phyloP scores from a whole-genome alignment of 2,329 filamentous ascomycete genomes.

The Trichoderma afroharzianum region DNA sequence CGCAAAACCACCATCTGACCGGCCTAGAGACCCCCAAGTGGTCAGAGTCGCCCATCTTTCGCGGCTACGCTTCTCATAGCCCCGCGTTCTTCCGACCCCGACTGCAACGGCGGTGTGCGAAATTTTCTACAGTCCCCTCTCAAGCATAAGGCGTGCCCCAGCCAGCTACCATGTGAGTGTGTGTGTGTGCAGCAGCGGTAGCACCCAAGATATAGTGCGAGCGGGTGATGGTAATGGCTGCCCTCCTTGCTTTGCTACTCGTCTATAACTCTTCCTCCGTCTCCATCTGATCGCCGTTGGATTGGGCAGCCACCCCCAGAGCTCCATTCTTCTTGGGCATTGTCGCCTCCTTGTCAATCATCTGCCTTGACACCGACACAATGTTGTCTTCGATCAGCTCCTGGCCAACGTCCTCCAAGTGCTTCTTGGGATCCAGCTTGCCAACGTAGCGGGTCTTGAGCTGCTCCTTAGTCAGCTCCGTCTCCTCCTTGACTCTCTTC shows the following conservation, averaged over 20 bases:
- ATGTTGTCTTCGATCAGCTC: constrained; percentile 99
- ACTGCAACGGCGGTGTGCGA: constrained; percentile 26
- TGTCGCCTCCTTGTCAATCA: constrained; percentile 99
- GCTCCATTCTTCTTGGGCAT: constrained; percentile 68
- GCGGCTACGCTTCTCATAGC: constrained; percentile 24
- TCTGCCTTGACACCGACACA: constrained; percentile 93
- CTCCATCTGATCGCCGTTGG: constrained; percentile 64
- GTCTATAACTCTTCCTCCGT: constrained; percentile 49
- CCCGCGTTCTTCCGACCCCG: constrained; percentile 27
- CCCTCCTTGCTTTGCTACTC: constrained; percentile 20
- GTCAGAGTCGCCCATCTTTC: background rate
- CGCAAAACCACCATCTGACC: constrained; percentile 12
- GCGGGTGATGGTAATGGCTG: background rate
- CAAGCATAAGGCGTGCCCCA: constrained; percentile 19
- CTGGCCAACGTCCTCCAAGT: constrained; percentile 93
- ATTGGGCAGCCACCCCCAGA: constrained; percentile 44
- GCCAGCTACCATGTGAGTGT: background rate
- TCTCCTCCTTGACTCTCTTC: constrained; percentile 98
- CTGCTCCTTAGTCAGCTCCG: constrained; percentile 93
- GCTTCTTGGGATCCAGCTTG: constrained; percentile 99
- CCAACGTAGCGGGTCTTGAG: constrained; percentile 98
- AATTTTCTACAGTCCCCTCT: constrained; percentile 28
- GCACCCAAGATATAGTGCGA: background rate
- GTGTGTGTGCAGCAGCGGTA: background rate
- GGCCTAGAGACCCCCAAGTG: constrained; percentile 3